Base-by-base conservation (phyloP, 208 protist species). In the Novymonas esmeraldas region DNA sequence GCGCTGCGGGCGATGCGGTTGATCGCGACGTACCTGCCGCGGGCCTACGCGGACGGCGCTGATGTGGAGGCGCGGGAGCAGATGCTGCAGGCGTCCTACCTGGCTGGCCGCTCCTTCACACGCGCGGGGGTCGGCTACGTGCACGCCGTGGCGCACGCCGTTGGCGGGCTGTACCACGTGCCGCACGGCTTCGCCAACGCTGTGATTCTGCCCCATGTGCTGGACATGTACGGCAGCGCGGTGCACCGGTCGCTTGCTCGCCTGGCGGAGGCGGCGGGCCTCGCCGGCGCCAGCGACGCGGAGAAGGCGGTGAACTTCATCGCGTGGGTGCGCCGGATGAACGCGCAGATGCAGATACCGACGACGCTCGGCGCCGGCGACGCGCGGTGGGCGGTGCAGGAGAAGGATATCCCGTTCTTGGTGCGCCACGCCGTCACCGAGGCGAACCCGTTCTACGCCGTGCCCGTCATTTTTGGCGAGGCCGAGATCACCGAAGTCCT, bases 181-280 rank as follows among this genome's bases (percentile, higher is more conserved):
- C 84, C 90, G 33, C 90, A 97, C 74, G 90, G 93, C 31, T 78
- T 81, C 45, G 84, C 85, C n/a, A 95, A 95, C 69, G 86, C 89
- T 0, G 58, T 97, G 0, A 69, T 94, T 18, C 76, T 97, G 34
- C 84, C 80, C 16, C 81, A 88, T 58, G 76, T 90, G 20, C 72
- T 92, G n/a, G 71, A 85, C 6, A 75, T 76, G 58, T 89, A 86
- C 65, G 83, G 83, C 60, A 38, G 26, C 49, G 51, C 70, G 16
- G 63, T 76, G 16, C 50, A 89, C 65, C 41, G 34, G 46, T 33
- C 59, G 16, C 73, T 89, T 6, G 79, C 79, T n/a, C 62, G 57
- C 28, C 52, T 89, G 18, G 83, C 79, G 1, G 63, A 68, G 39
- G 68, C 59, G 16, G 77, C 71, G 6, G 65, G 64, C 38, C 56